Base-by-base conservation (phyloP, 2,329 filamentous ascomycete genomes). In the Penicillium janthinellum region DNA sequence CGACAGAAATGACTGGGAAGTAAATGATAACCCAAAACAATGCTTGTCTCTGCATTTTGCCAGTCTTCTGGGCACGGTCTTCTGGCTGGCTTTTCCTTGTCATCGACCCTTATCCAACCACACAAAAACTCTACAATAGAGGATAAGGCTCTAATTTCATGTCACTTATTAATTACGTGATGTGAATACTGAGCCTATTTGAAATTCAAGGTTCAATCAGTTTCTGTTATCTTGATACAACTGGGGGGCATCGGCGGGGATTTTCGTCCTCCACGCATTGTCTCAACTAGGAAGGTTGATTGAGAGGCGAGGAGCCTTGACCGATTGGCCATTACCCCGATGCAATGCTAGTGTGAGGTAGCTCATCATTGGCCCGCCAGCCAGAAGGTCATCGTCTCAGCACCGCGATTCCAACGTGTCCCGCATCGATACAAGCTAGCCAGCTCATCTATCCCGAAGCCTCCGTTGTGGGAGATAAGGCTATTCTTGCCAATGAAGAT, bases 201-300 rank as follows among this genome's bases (percentile, higher is more conserved):
- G 14, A 5, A 35, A 4, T 39, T 15, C 15, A 38, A 12, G 3
- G 6, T 47, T 25, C 17, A n/a, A n/a, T n/a, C n/a, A 10, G 4
- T 12, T 55, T 41, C 14, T 22, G 51, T 55, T 55, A 37, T 55
- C 53, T 25, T 25, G 4, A 14, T 14, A 2, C 17, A 15, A 35
- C 10, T 5, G 3, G 14, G 5, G 31, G 11, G 38, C 14, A 14
- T 44, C 34, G 53, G 41, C 39, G 53, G 31, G 52, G 41, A 25
- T 12, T n/a, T 35, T 20, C 14, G 12, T 45, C 28, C 53, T 55
- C 39, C 53, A 45, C 28, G 6, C 31, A 37, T 55, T 55, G 12
- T 37, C 53, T 31, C 34, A 25, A 45, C 28, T 38, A 15, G 53
- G 53, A 55, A 55, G 53, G 53, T 47, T 47, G 53, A 55, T 55